Percentiles rank a stretch among this genome's conserved stretches.
phyloP scores from a whole-genome alignment of 805 yeast genomes.

The Zygoascus tannicola region DNA sequence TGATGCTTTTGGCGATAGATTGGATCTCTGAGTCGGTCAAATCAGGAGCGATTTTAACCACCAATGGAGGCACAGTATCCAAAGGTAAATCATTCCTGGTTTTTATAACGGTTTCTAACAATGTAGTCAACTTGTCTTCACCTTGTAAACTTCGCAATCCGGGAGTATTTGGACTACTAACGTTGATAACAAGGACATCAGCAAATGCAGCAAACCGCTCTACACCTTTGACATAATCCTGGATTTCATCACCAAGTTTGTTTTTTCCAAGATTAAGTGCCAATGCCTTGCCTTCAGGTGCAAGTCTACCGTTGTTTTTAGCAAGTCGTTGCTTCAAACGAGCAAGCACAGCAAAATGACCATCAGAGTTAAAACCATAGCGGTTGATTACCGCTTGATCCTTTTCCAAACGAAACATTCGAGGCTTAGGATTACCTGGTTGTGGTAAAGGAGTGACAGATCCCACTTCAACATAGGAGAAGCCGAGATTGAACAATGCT shows the following conservation, averaged over 20 bases:
- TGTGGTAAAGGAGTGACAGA: conserved; percentile 89
- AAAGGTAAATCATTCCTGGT: conserved; percentile 51
- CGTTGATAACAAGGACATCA: conserved; percentile 83
- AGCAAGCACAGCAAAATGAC: conserved; percentile 66
- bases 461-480: conserved; percentile 86
- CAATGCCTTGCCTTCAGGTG: conserved; percentile 46
- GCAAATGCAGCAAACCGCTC: conserved; percentile 72
- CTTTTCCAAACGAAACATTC: conserved; percentile 75
- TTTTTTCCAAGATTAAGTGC: conserved; percentile 89
- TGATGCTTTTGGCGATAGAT: conserved; percentile 75
- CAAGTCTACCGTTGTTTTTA: conserved; percentile 23
- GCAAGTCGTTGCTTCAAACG: conserved; percentile 58
- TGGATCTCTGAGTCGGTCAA: conserved; percentile 69
- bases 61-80: conserved; percentile 43
- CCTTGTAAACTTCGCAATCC: conserved; percentile 82
- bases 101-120: conserved; percentile 56
- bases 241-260: conserved; percentile 81
- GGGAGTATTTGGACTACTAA: conserved; percentile 94
- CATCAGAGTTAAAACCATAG: conserved; percentile 89
- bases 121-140: conserved; percentile 58
- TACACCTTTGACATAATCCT: conserved; percentile 81
- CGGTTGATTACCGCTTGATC: conserved; percentile 91
- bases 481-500: conserved; percentile 65
- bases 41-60: conserved; percentile 93
- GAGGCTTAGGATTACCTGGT: conserved; percentile 89